Conservation (phyloP, 257 asterid genomes). For the Catharanthus roseus region DNA sequence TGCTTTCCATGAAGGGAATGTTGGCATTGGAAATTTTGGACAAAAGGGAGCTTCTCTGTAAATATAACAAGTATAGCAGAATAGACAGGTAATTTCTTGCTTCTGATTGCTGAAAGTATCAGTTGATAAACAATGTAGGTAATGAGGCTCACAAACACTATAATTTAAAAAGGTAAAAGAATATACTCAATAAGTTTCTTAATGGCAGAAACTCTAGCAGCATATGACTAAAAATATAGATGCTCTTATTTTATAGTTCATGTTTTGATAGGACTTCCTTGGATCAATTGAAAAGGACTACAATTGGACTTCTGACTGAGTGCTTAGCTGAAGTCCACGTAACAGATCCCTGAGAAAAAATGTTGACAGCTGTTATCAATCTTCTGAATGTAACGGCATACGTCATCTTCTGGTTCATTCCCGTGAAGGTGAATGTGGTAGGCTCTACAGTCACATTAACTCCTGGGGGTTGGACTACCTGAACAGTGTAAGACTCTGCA, state of each 20-base stretch:
- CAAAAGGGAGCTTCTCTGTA: not conserved
- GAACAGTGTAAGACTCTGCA: constrained; percentile 6
- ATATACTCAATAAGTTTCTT: not conserved
- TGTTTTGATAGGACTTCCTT: not conserved
- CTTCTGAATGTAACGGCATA: constrained; percentile 13
- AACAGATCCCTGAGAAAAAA: constrained; percentile 11
- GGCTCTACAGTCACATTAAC: constrained; percentile 12
- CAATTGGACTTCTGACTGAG: constrained; percentile 15
- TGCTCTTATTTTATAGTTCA: not conserved
- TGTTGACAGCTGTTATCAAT: not conserved
- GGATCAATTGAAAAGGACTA: not conserved
- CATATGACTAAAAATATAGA: not conserved
- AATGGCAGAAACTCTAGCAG: not conserved
- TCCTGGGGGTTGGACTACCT: constrained; percentile 10
- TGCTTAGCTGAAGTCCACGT: constrained; percentile 14
- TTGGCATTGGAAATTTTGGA: not conserved
- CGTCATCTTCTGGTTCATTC: constrained; percentile 9
- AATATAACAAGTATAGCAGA: too few species aligned
- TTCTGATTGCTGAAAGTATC: not conserved
- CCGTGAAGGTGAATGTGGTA: constrained; percentile 2
- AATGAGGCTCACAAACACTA: not conserved
- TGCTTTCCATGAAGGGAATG: not conserved
- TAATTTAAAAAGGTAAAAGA: not conserved
- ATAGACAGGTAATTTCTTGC: not conserved
- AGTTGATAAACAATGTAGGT: not conserved